Percentiles rank a stretch among this genome's conserved stretches.
Evolutionary conservation across 176 grass and related monocot species (phyloP).

Genomic region (Themeda triandra): DNA sequence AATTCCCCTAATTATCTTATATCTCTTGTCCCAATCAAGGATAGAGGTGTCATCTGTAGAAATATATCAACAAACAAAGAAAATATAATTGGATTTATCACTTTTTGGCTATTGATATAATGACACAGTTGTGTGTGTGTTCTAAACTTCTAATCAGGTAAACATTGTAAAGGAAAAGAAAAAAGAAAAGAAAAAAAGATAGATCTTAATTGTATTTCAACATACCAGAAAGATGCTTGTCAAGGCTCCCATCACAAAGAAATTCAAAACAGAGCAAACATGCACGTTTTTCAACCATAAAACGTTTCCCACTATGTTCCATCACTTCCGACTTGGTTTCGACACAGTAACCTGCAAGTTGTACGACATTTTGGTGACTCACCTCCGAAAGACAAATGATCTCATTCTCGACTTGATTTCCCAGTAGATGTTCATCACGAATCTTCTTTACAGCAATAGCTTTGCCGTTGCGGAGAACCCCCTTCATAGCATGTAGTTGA

Average conservation of each 20-base stretch:
- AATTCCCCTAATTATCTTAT: not conserved
- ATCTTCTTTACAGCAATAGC: not conserved
- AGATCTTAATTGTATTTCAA: not conserved
- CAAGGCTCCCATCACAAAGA: not conserved
- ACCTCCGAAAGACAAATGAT: too few species aligned
- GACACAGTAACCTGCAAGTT: not conserved
- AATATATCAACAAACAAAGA: not conserved
- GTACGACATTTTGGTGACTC: not conserved
- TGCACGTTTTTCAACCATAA: not conserved
- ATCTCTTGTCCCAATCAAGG: not conserved
- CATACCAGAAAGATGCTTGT: not conserved
- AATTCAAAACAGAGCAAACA: not conserved
- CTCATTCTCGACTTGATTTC: not conserved
- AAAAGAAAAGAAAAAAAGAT: too few species aligned
- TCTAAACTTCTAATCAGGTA: too few species aligned
- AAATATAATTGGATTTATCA: too few species aligned
- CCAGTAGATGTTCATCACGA: not conserved
- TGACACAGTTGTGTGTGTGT: too few species aligned
- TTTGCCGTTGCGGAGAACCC: not conserved
- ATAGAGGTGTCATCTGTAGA: not conserved
- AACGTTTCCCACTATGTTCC: not conserved
- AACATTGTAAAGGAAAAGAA: too few species aligned
- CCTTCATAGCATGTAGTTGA: not conserved
- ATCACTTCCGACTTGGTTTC: not conserved
- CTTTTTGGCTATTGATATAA: too few species aligned